Percentiles rank a stretch among this genome's conserved stretches.
phyloP scores from a whole-genome alignment of 78 protist genomes.

The Dictyostelium purpureum region DNA sequence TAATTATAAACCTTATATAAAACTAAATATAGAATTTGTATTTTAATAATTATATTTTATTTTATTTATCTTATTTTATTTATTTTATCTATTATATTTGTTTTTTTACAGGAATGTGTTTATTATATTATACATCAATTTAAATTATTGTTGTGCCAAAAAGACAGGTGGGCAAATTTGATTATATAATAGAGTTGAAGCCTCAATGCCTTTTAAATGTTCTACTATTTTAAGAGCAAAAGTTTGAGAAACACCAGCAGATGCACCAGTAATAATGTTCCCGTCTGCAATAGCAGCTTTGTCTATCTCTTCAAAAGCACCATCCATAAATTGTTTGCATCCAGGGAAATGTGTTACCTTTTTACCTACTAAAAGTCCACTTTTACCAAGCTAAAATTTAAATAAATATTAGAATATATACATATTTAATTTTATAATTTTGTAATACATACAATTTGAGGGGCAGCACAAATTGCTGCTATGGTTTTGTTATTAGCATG shows the following conservation, averaged over 20 bases:
- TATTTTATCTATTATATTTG: no score
- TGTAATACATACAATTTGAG: no score
- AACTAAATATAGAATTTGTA: no score
- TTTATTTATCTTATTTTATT: no score
- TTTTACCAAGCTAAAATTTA: no score
- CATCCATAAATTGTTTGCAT: constrained; percentile 20
- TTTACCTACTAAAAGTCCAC: background rate
- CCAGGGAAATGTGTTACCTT: constrained; percentile 13
- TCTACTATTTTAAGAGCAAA: constrained; percentile 2
- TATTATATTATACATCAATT: no score
- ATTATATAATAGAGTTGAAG: background rate
- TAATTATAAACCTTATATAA: no score
- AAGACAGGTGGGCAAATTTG: background rate
- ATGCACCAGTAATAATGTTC: background rate
- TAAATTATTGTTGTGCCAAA: no score
- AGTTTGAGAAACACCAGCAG: background rate
- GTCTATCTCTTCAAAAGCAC: background rate
- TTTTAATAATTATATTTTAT: no score
- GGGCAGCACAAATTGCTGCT: constrained; percentile 30
- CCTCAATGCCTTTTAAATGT: background rate
- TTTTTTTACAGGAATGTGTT: no score
- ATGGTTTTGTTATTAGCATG: background rate
- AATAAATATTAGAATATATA: no score
- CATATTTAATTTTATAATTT: no score
- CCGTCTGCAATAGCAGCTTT: background rate